Conservation (phyloP, 306 rosid genomes). For the Rosa chinensis region DNA sequence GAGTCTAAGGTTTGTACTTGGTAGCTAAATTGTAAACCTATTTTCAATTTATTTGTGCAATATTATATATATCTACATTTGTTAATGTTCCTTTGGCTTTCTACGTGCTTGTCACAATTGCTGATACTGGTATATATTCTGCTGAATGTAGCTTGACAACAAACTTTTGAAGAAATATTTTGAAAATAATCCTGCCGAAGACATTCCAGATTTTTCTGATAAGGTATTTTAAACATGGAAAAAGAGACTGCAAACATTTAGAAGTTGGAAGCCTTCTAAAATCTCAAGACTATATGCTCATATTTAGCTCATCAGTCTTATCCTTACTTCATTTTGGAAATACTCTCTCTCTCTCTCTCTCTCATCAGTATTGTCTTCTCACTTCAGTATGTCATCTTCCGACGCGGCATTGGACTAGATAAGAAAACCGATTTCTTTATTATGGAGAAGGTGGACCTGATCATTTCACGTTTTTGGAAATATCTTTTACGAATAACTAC, state of each 20-base stretch:
- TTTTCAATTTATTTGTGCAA: background rate
- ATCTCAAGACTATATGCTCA: background rate
- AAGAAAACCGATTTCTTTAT: slow-evolving; percentile 74
- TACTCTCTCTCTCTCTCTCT: background rate
- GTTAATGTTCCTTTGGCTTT: slow-evolving; percentile 16
- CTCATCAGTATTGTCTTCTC: slow-evolving; percentile 19
- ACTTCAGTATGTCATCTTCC: slow-evolving; percentile 75
- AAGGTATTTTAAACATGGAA: slow-evolving; percentile 49
- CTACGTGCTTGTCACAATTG: slow-evolving; percentile 28
- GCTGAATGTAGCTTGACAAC: slow-evolving; percentile 78
- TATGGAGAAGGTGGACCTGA: slow-evolving; percentile 92
- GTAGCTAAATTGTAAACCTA: background rate
- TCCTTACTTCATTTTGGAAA: too few relatives aligned
- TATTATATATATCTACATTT: background rate
- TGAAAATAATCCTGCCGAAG: slow-evolving; percentile 47
- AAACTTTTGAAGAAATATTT: slow-evolving; percentile 73
- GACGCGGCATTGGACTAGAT: slow-evolving; percentile 90
- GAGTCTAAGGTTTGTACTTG: slow-evolving; percentile 67
- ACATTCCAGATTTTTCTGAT: slow-evolving; percentile 82
- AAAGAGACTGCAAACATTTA: background rate
- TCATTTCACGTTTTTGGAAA: slow-evolving; percentile 76
- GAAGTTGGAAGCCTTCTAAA: background rate
- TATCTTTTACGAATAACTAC: slow-evolving; percentile 61
- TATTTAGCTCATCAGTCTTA: background rate
- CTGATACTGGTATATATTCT: slow-evolving; percentile 21